Evolutionary conservation across 2,329 filamentous ascomycete genomes (phyloP), one percentile per base, ranked within the genome.

Genomic region (Apiospora sp.): DNA sequence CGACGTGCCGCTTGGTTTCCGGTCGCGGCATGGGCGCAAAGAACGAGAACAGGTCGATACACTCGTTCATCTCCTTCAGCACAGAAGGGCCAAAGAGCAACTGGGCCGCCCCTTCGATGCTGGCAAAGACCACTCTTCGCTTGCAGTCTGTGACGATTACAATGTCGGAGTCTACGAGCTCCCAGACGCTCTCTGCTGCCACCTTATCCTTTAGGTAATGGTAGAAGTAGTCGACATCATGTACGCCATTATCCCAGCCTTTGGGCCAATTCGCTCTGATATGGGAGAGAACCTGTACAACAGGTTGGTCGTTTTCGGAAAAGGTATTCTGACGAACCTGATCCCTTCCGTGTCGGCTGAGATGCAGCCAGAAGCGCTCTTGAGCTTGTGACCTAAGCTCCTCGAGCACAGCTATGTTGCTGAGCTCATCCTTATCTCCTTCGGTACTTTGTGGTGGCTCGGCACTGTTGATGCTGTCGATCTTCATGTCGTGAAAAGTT

Each of bases 101-200:
- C 19, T 74, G 70, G 27, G 68, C 44, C 6, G 72, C 68, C 7
- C 48, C 58, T 27, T 75, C 71, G 16, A 74, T 24, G 46, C 70
- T 75, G 22, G 73, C 74, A 49, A 76, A 75, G 44, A 73, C 30
- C 22, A 72, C 69, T 19, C 64, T 68, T n/a, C 67, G 49, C 34
- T 74, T 70, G 19, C 61, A 54, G 48, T 74, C 74, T 22, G 67
- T 68, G n/a, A 64, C 14, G 1, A 71, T 16, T 7, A 71, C n/a
- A 7, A 71, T n/a, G 27, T 64, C 69, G 24, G 43, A 14, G 6
- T 46, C 69, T 2, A 71, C 24, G 16, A 64, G 34, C 12, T 30
- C 30, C 69, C 69, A 64, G 4, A 71, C 34, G 3, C 43, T 13
- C n/a, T 71, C 69, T 1, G 69, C 37, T 13, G 69, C 51, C 12